Evolutionary conservation across 2,329 filamentous ascomycete genomes (phyloP), one percentile per base, ranked within the genome.

Genomic region (Ceratocystis harringtonii): DNA sequence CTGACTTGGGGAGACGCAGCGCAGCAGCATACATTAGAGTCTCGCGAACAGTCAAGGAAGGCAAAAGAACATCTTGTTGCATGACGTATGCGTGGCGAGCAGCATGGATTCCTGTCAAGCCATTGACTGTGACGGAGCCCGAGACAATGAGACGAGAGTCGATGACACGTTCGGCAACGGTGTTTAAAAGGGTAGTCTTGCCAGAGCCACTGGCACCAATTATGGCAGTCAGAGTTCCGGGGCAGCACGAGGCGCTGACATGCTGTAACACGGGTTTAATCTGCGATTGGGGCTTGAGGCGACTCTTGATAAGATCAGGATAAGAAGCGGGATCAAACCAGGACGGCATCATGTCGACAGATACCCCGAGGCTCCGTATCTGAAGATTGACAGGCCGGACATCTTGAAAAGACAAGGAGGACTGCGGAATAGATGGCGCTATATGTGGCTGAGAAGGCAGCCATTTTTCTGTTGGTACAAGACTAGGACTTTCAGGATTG

Each of bases 191-290:
- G 0, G 84, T 87, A 2, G 85, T 88, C 75, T 90, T 90, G 0
- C 87, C 87, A 1, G 84, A 87, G 22, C 88, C 87, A 70, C 84
- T 87, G 2, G 87, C 86, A 8, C 88, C 88, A 66, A 91, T 84
- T 64, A 91, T 90, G 7, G 88, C 88, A 0, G 87, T 90, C 50
- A 92, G 74, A 2, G 83, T 86, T 2, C 88, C 86, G 6, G 82
- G 79, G 2, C 78, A 78, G 72, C 90, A 80, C 28, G 83, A 79
- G 1, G 86, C 86, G 68, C 81, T 81, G 58, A 90, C 81, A 36
- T 81, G 80, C 63, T 84, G 77, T 8, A 91, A 75, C 10, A 91
- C 81, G 5, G 76, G 73, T 70, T 83, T 83, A 67, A 74, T 74
- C 5, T 70, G 71, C 2, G 76, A 71, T 1, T 69, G 69, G 3